These are phyloP conservation scores for Starmera quercuum DNA, from an alignment of 805 yeast genomes.

Conservation along the genomic window DNA sequence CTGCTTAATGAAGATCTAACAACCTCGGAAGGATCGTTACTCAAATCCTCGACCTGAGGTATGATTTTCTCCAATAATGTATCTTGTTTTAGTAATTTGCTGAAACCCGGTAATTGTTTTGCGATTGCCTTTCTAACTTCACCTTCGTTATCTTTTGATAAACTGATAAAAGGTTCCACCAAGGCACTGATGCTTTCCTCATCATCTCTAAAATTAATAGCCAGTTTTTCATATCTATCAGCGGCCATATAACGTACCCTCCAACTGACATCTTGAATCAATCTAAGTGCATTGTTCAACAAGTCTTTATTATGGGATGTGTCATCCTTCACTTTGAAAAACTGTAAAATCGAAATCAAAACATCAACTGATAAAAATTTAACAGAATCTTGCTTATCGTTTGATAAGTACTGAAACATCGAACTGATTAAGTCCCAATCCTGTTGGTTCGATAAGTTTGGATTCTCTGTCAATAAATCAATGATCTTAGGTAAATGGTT, in stretches of 20 bases:
- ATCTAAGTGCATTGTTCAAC: conserved; percentile 54
- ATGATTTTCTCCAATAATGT: conserved; percentile 62
- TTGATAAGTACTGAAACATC: conserved; percentile 71
- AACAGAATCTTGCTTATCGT: conserved; percentile 92
- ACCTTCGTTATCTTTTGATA: conserved; percentile 90
- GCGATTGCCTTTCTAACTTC: conserved; percentile 95
- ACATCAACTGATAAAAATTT: conserved; percentile 85
- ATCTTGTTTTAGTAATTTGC: conserved; percentile 42
- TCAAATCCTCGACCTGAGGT: conserved; percentile 76
- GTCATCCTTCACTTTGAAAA: conserved; percentile 53
- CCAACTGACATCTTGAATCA: conserved; percentile 91
- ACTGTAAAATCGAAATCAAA: conserved; percentile 70
- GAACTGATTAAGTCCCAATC: conserved; percentile 75
- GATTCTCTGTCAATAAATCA: conserved; percentile 43
- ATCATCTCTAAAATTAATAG: conserved; percentile 51
- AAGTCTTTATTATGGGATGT: conserved; percentile 53
- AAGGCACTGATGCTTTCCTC: conserved; percentile 45
- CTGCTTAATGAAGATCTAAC: conserved; percentile 91
- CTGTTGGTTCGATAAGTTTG: conserved; percentile 39
- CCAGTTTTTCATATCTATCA: conserved; percentile 77
- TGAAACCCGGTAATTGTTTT: conserved; percentile 78
- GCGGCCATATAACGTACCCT: conserved; percentile 97
- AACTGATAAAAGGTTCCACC: conserved; percentile 53
- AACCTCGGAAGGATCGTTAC: conserved; percentile 86
- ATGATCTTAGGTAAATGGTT: conserved; percentile 70